phyloP scores from a whole-genome alignment of 441 rosid genomes.

The Brassica hybrid region DNA sequence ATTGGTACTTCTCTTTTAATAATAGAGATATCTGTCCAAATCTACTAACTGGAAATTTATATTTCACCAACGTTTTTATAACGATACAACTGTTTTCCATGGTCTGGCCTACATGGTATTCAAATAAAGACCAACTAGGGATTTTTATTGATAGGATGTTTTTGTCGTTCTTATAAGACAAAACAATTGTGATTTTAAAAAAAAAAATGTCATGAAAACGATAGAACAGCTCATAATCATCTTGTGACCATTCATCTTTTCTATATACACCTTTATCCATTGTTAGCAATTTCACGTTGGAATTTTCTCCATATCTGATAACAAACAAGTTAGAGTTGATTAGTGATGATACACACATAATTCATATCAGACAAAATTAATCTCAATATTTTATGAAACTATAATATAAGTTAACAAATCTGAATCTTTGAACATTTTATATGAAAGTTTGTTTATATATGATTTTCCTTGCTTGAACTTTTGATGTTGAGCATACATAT shows the following conservation, averaged over 20 bases:
- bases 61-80: too few relatives aligned
- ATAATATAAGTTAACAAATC: not conserved
- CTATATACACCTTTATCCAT: not conserved
- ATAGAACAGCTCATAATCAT: not conserved
- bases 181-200: too few relatives aligned
- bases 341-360: not conserved
- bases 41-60: too few relatives aligned
- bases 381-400: slow-evolving; percentile 10
- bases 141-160: too few relatives aligned
- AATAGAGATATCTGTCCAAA: not conserved
- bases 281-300: not conserved
- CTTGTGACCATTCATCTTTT: not conserved
- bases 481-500: slow-evolving; percentile 4
- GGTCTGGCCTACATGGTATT: not conserved
- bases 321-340: not conserved
- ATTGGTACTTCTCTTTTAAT: too few relatives aligned
- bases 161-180: not conserved
- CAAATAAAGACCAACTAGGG: too few relatives aligned
- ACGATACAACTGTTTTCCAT: not conserved
- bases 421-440: not conserved
- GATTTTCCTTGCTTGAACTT: slow-evolving; percentile 1
- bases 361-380: not conserved
- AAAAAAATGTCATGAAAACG: too few relatives aligned
- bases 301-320: not conserved
- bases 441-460: not conserved